These are phyloP conservation scores for Eucalyptus caleyi DNA, from an alignment of 345 rosid genomes.

Conservation along the genomic window DNA sequence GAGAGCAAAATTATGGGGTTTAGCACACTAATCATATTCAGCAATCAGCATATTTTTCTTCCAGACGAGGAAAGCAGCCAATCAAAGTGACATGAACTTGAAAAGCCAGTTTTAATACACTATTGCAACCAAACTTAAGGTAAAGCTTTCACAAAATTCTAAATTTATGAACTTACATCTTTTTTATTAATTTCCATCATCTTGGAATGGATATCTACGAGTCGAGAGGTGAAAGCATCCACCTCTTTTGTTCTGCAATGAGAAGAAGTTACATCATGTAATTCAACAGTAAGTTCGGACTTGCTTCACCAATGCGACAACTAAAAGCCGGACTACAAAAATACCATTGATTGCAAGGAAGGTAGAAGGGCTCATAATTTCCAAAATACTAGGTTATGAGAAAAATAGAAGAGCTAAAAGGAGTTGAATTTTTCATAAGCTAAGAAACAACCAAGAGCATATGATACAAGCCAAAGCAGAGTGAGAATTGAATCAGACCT, in stretches of 20 bases:
- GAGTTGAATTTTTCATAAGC: background rate
- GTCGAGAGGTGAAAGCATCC: conserved; percentile 85
- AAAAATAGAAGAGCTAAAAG: background rate
- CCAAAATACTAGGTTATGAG: background rate
- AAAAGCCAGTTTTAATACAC: background rate
- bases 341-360: background rate
- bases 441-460: background rate
- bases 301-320: background rate
- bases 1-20: background rate
- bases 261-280: background rate
- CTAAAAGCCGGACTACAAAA: background rate
- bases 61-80: background rate
- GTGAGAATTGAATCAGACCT: background rate
- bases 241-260: conserved; percentile 70
- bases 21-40: background rate
- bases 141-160: background rate
- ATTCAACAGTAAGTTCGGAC: background rate
- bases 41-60: background rate
- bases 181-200: conserved; percentile 73
- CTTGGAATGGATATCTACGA: conserved; percentile 86
- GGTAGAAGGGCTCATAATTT: background rate
- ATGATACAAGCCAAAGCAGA: background rate
- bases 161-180: conserved; percentile 33
- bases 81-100: background rate
- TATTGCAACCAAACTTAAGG: background rate